A percentile compares a stretch with the other conserved stretches of the same genome.
phyloP scores from a whole-genome alignment of 2,329 filamentous ascomycete genomes.

The Diplodia seriata region DNA sequence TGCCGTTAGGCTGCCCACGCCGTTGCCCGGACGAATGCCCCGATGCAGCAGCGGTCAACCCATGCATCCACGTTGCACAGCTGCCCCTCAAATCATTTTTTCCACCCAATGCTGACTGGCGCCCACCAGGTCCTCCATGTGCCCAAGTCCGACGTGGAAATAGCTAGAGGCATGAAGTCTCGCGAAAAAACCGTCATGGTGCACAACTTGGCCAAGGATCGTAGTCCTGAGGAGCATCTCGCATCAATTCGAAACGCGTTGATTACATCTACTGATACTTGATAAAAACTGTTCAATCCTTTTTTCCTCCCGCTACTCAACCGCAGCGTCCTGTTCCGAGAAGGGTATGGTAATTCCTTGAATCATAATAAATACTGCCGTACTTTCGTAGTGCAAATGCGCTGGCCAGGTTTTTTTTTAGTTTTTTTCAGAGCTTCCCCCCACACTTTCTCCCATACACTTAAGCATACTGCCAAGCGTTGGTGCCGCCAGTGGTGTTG shows the following conservation, averaged over 20 bases:
- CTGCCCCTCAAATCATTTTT: not conserved
- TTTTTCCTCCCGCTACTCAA: not conserved
- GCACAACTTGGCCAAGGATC: constrained; percentile 32
- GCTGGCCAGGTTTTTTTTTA: not conserved
- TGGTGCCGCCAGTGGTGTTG: constrained; percentile 36
- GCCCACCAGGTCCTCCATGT: constrained; percentile 60
- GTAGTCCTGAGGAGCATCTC: constrained; percentile 40
- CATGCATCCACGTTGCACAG: constrained; percentile 6
- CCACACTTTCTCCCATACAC: not conserved
- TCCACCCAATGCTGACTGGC: constrained; percentile 6
- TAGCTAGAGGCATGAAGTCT: constrained; percentile 69
- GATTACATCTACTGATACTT: constrained; percentile 17
- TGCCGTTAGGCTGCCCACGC: not conserved
- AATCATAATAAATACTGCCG: not conserved
- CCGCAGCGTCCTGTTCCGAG: not conserved
- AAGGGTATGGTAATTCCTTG: not conserved
- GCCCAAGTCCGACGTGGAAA: constrained; percentile 68
- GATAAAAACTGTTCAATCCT: constrained; percentile 6
- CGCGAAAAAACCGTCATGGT: constrained; percentile 66
- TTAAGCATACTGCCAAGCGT: constrained; percentile 47
- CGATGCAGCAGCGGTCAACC: not conserved
- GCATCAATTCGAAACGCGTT: constrained; percentile 32
- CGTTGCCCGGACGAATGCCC: constrained; percentile 11
- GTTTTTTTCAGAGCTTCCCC: not conserved
- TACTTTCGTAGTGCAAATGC: not conserved